Percentiles rank a stretch among this genome's conserved stretches.
phyloP scores from a whole-genome alignment of 129 eudicot genomes.

The Arctium lappa region DNA sequence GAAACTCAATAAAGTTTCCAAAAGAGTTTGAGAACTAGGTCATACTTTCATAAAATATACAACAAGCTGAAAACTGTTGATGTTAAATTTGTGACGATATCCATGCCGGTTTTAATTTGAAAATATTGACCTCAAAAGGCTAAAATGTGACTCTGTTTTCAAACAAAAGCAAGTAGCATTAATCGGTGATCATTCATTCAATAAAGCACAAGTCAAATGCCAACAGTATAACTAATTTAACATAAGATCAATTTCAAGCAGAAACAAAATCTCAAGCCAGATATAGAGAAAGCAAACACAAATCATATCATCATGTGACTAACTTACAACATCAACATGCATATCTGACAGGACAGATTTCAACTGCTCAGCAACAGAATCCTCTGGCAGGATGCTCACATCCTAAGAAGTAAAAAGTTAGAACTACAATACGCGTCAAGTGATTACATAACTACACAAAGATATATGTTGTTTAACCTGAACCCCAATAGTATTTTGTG shows the following conservation, averaged over 20 bases:
- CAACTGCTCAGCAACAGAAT: constrained; percentile 69
- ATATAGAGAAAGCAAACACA: neutral
- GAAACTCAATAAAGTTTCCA: no score
- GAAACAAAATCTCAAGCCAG: neutral
- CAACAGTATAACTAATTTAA: neutral
- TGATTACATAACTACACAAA: neutral
- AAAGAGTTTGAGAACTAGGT: no score
- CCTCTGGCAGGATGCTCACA: constrained; percentile 64
- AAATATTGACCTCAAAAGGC: no score
- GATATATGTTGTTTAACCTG: constrained; percentile 48
- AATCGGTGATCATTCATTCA: no score
- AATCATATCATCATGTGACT: constrained; percentile 6
- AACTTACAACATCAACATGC: constrained; percentile 90
- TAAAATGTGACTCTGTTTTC: no score
- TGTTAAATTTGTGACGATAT: no score
- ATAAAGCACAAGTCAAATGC: neutral
- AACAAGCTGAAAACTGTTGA: no score
- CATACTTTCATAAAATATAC: no score
- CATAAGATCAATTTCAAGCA: neutral
- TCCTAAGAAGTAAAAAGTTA: constrained; percentile 36
- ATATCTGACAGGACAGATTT: constrained; percentile 89
- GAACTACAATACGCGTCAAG: neutral
- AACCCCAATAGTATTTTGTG: constrained; percentile 93
- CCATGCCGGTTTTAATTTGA: no score
- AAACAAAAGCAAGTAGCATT: no score